These are phyloP conservation scores for Colletotrichum lupini DNA, from an alignment of 2,329 filamentous ascomycete genomes.

Conservation along the genomic window DNA sequence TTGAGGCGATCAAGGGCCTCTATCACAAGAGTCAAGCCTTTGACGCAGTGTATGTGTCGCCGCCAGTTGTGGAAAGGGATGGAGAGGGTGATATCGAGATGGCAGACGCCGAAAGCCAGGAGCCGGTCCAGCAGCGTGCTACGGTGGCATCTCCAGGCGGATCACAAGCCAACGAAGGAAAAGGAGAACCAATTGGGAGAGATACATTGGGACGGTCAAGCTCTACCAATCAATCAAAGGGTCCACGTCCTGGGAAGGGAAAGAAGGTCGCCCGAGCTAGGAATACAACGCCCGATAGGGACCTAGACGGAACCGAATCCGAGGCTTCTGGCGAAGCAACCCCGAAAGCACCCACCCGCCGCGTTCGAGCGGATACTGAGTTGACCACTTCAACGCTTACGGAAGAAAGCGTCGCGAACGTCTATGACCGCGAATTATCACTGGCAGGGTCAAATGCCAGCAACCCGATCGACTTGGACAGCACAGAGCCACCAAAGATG, in stretches of 20 bases:
- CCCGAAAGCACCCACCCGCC: background rate
- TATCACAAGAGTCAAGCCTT: slow-evolving; percentile 13
- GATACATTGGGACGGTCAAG: too few species aligned
- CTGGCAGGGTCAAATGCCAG: slow-evolving; percentile 5
- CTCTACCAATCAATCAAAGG: too few species aligned
- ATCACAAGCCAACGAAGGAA: background rate
- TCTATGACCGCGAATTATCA: background rate
- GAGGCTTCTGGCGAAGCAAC: slow-evolving; percentile 1
- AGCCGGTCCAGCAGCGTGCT: background rate
- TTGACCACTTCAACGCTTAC: background rate
- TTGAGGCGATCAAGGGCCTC: background rate
- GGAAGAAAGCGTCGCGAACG: background rate
- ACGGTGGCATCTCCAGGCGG: background rate
- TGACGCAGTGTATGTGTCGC: slow-evolving; percentile 2
- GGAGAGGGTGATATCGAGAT: background rate
- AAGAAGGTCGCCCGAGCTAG: background rate
- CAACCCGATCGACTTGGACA: slow-evolving; percentile 27
- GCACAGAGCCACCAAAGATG: background rate
- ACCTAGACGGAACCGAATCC: background rate
- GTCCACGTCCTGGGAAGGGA: background rate
- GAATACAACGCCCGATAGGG: background rate
- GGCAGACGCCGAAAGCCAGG: background rate
- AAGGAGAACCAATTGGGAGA: too few species aligned
- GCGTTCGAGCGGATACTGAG: background rate
- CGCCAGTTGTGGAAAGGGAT: background rate